Percentiles rank a stretch among this genome's conserved stretches.
These are phyloP conservation scores for Hyphopichia fennica DNA, from an alignment of 1,139 yeast species.

Conservation along the genomic window DNA sequence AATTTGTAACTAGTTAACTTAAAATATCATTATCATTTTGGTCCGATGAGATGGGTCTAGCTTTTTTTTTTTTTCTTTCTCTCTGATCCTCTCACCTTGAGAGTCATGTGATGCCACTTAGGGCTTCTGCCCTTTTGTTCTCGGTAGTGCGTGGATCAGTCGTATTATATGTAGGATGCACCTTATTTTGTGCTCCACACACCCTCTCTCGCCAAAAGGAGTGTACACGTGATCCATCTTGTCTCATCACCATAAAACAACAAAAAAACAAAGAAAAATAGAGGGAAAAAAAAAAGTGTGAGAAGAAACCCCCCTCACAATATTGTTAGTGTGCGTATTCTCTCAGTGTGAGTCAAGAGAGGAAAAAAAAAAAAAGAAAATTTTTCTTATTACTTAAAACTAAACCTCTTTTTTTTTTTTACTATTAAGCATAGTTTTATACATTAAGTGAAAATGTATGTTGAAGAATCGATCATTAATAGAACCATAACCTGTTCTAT, in stretches of 20 bases:
- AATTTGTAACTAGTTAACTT: too few relatives aligned
- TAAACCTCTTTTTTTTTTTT: slow-evolving; percentile 1
- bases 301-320: background rate
- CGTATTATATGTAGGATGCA: too few relatives aligned
- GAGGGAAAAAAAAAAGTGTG: too few relatives aligned
- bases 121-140: slow-evolving; percentile 3
- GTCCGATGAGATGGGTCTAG: slow-evolving; percentile 2
- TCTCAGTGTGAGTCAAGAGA: background rate
- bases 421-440: slow-evolving; percentile 4
- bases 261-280: too few relatives aligned
- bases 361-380: background rate
- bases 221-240: background rate
- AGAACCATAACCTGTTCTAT: background rate
- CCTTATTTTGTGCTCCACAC: background rate
- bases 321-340: background rate
- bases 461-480: slow-evolving; percentile 2
- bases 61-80: background rate
- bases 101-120: background rate
- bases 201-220: background rate
- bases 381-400: background rate
- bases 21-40: background rate
- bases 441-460: slow-evolving; percentile 14
- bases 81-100: too few relatives aligned
- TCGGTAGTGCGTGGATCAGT: too few relatives aligned
- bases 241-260: too few relatives aligned